phyloP scores from a whole-genome alignment of 176 grass and related monocot genomes.

The Cenchrus fungigraminus region DNA sequence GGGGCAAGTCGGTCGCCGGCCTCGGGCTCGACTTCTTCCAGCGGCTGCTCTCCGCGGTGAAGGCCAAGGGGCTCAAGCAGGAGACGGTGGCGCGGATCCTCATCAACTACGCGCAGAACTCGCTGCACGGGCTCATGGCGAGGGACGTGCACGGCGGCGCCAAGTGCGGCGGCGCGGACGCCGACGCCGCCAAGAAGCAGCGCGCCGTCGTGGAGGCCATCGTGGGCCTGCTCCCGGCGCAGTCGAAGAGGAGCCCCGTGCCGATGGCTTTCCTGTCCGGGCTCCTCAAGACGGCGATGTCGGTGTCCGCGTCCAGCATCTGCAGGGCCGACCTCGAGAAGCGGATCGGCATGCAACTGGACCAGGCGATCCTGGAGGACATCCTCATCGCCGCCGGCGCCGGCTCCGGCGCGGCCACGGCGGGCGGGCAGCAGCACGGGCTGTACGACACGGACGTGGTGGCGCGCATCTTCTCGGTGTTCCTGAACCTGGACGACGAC shows the following conservation, averaged over 20 bases:
- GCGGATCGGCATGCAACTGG: conserved; percentile 83
- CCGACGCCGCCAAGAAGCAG: conserved; percentile 65
- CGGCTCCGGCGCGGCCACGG: not conserved
- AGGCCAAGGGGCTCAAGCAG: conserved; percentile 94
- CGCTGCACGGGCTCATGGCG: conserved; percentile 73
- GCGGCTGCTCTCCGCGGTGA: conserved; percentile 71
- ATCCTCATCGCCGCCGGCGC: conserved; percentile 64
- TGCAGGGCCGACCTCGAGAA: conserved; percentile 79
- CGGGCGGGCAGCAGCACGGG: conserved; percentile 35
- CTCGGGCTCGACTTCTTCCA: conserved; percentile 83
- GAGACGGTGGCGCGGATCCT: conserved; percentile 79
- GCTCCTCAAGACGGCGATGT: conserved; percentile 76
- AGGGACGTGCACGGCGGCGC: conserved; percentile 50
- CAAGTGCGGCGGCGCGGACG: conserved; percentile 32
- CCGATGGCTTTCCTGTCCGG: conserved; percentile 89
- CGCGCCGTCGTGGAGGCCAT: conserved; percentile 66
- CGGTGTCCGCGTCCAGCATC: conserved; percentile 57
- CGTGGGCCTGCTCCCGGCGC: conserved; percentile 69
- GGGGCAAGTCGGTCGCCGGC: conserved; percentile 69
- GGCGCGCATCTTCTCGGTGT: conserved; percentile 70
- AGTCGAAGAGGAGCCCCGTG: conserved; percentile 82
- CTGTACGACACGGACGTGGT: conserved; percentile 87
- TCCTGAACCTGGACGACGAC: conserved; percentile 77
- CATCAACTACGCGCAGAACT: conserved; percentile 85
- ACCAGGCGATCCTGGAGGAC: conserved; percentile 93